Percentiles rank a stretch among this genome's conserved stretches.
phyloP scores from a whole-genome alignment of 139 green algal genomes.

The Pedinophyceae sp. region DNA sequence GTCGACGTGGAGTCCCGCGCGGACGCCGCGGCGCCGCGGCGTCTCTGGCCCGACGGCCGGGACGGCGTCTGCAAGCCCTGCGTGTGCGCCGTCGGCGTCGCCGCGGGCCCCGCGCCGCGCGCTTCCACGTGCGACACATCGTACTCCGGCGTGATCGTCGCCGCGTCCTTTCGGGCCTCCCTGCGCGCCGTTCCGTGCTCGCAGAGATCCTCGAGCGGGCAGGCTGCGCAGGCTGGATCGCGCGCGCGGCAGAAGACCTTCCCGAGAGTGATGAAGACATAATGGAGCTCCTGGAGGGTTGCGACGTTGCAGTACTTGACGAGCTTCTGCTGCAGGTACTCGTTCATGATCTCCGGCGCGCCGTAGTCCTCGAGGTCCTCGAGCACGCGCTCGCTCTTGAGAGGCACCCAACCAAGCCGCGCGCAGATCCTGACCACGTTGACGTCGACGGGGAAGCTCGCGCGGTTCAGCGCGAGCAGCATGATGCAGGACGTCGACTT shows the following conservation, averaged over 20 bases:
- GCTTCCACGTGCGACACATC: too few species aligned
- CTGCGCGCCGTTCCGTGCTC: constrained; percentile 36
- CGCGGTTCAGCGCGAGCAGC: constrained; percentile 34
- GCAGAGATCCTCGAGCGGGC: constrained; percentile 40
- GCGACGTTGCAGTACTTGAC: constrained; percentile 34
- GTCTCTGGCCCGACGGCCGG: not conserved
- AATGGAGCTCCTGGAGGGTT: constrained; percentile 83
- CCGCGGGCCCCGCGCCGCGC: not conserved
- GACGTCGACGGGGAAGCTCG: constrained; percentile 57
- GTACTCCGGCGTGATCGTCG: too few species aligned
- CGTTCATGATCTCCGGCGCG: constrained; percentile 48
- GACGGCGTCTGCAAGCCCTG: not conserved
- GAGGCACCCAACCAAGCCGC: constrained; percentile 52
- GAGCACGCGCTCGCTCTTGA: constrained; percentile 20
- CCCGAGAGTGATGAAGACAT: constrained; percentile 79
- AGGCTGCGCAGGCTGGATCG: constrained; percentile 51
- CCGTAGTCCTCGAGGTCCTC: constrained; percentile 59
- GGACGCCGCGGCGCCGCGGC: too few species aligned
- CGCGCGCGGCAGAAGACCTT: constrained; percentile 64
- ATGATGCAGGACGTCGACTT: constrained; percentile 59
- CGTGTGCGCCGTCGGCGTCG: not conserved
- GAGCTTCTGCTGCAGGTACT: constrained; percentile 29
- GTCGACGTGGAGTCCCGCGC: too few species aligned
- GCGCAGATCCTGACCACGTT: constrained; percentile 60
- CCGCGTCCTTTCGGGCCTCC: constrained; percentile 7